Evolutionary conservation across 306 rosid species (phyloP).

Genomic region (Cicer cuneatum): DNA sequence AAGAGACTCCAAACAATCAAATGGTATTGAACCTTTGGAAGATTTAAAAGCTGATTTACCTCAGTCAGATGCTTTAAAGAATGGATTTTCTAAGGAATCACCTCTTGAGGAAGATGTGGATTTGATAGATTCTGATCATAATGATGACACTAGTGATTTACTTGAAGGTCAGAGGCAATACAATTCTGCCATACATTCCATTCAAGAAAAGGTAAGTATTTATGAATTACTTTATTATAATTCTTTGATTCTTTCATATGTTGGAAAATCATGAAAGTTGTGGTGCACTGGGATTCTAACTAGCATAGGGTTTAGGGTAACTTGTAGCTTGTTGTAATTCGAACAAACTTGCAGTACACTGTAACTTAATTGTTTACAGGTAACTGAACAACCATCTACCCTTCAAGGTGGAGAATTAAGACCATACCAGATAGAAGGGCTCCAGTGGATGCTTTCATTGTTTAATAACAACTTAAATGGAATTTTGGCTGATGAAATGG

Average conservation of each 20-base stretch:
- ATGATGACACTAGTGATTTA: conserved; percentile 80
- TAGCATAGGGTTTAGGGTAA: background rate
- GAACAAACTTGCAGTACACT: conserved; percentile 20
- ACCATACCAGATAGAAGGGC: conserved; percentile 92
- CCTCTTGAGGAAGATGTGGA: conserved; percentile 78
- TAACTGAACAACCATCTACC: conserved; percentile 91
- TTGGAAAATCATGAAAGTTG: conserved; percentile 33
- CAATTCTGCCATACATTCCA: conserved; percentile 95
- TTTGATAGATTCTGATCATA: conserved; percentile 71
- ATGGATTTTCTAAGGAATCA: conserved; percentile 64
- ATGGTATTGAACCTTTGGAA: conserved; percentile 77
- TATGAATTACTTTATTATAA: conserved; percentile 22
- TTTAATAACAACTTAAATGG: conserved; percentile 95
- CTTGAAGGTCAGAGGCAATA: conserved; percentile 99
- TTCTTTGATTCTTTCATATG: conserved; percentile 4
- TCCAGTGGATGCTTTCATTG: conserved; percentile 99
- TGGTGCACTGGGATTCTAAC: conserved; percentile 36
- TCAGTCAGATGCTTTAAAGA: conserved; percentile 69
- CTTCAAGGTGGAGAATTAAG: conserved; percentile 98
- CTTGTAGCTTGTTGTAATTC: background rate
- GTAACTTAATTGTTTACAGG: conserved; percentile 57
- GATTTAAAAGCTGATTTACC: conserved; percentile 79
- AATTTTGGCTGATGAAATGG: conserved; percentile 99
- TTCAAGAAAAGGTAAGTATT: conserved; percentile 83
- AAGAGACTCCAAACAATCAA: conserved; percentile 77